Percentiles rank a stretch among this genome's conserved stretches.
Evolutionary conservation across 305 asterid species (phyloP).

Genomic region (Fraxinus latifolia): DNA sequence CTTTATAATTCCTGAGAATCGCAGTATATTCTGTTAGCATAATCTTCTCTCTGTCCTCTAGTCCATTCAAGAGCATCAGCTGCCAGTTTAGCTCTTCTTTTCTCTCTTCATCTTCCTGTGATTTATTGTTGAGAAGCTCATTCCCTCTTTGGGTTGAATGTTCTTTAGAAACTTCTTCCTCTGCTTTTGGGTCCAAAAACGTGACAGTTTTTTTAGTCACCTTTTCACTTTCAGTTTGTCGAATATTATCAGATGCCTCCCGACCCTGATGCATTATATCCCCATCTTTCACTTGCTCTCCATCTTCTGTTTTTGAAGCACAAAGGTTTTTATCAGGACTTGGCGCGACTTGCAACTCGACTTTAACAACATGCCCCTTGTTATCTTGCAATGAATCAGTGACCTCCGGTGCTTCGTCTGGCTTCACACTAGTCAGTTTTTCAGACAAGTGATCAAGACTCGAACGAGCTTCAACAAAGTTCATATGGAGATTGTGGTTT

Average conservation of each 20-base stretch:
- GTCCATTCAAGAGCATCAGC: conserved; percentile 62
- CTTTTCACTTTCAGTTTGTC: conserved; percentile 17
- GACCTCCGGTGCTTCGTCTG: conserved; percentile 55
- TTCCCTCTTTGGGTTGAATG: neutral
- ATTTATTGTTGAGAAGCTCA: neutral
- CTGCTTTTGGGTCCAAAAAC: conserved; percentile 29
- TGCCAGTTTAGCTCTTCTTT: conserved; percentile 69
- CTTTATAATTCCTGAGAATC: conserved; percentile 75
- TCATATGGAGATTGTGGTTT: conserved; percentile 45
- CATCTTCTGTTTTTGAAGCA: conserved; percentile 21
- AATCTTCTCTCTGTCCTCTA: conserved; percentile 80
- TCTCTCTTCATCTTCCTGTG: conserved; percentile 22
- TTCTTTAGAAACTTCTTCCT: conserved; percentile 19
- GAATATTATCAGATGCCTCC: conserved; percentile 18
- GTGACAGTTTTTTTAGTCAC: conserved; percentile 34
- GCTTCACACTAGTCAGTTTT: conserved; percentile 48
- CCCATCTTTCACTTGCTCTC: conserved; percentile 29
- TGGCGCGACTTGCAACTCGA: conserved; percentile 13
- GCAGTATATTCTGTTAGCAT: conserved; percentile 71
- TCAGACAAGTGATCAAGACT: conserved; percentile 52
- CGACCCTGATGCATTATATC: conserved; percentile 26
- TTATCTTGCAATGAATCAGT: conserved; percentile 7
- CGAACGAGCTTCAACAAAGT: conserved; percentile 50
- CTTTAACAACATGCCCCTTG: neutral
- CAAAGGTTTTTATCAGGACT: neutral